Evolutionary conservation across 2,329 filamentous ascomycete genomes (phyloP).

Genomic region (Colletotrichum eleusines): DNA sequence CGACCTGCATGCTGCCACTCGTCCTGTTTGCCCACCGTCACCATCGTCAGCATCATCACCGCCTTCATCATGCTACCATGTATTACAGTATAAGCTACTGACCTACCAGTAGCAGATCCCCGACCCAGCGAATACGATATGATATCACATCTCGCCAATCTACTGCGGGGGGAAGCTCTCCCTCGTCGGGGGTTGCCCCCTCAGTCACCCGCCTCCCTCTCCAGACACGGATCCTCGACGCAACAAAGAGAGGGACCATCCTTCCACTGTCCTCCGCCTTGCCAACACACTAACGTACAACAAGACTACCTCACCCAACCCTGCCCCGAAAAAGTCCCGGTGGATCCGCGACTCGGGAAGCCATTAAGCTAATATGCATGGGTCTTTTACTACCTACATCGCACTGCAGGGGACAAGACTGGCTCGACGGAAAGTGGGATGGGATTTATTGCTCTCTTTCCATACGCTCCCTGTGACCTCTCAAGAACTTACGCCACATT

Average conservation of each 20-base stretch:
- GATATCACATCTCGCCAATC: constrained; percentile 36
- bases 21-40: not conserved
- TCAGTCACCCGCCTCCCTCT: constrained; percentile 11
- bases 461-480: not conserved
- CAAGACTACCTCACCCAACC: not conserved
- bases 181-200: constrained; percentile 8
- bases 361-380: constrained; percentile 6
- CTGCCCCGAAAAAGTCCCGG: constrained; percentile 16
- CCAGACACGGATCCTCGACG: not conserved
- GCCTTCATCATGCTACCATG: not conserved
- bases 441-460: constrained; percentile 1
- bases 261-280: not conserved
- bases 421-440: constrained; percentile 26
- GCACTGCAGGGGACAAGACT: not conserved
- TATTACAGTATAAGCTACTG: no score
- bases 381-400: not conserved
- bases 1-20: constrained; percentile 13
- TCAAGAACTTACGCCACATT: constrained; percentile 34
- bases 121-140: constrained; percentile 2
- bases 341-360: constrained; percentile 3
- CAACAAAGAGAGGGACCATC: constrained; percentile 1
- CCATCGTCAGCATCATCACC: constrained; percentile 10
- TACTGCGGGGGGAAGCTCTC: constrained; percentile 17
- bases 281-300: not conserved
- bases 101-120: not conserved